A percentile compares a stretch with the other conserved stretches of the same genome.
These are phyloP conservation scores for Leccinum cinnamomeum DNA, from an alignment of 1,284 basidiomycete species.

Conservation along the genomic window DNA sequence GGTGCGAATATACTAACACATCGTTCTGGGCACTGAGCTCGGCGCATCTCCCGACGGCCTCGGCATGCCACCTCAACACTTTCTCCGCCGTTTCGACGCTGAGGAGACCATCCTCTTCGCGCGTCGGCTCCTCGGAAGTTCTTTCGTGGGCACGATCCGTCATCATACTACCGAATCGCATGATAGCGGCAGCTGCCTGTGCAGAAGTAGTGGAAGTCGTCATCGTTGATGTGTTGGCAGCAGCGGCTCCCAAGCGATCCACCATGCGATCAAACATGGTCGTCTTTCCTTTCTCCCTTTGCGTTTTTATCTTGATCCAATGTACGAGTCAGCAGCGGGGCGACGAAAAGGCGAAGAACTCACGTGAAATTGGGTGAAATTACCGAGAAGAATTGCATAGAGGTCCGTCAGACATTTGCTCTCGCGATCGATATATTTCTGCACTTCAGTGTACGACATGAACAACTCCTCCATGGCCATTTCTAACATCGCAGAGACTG, in stretches of 20 bases:
- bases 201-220: constrained; percentile 67
- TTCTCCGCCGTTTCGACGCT: constrained; percentile 78
- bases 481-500: constrained; percentile 86
- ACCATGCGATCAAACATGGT: constrained; percentile 93
- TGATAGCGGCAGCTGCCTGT: constrained; percentile 76
- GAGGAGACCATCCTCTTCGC: constrained; percentile 81
- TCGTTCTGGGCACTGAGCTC: constrained; percentile 81
- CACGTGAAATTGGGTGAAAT: constrained; percentile 91
- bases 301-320: constrained; percentile 60
- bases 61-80: constrained; percentile 96
- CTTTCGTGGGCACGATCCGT: constrained; percentile 55
- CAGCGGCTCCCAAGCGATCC: constrained; percentile 81
- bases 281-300: constrained; percentile 71
- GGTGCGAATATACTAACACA: constrained; percentile 57
- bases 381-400: constrained; percentile 72
- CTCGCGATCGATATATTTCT: constrained; percentile 91
- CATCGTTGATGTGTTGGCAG: constrained; percentile 59
- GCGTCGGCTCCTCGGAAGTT: constrained; percentile 62
- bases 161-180: constrained; percentile 80
- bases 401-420: constrained; percentile 84
- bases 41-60: constrained; percentile 89
- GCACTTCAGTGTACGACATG: constrained; percentile 90
- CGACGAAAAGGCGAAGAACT: constrained; percentile 32
- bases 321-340: constrained; percentile 12
- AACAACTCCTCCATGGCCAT: constrained; percentile 96